Percentiles rank a stretch among this genome's conserved stretches.
These are phyloP conservation scores for Pseudomonodictys pantanalensis DNA, from an alignment of 495 filamentous ascomycete genomes.

Conservation along the genomic window DNA sequence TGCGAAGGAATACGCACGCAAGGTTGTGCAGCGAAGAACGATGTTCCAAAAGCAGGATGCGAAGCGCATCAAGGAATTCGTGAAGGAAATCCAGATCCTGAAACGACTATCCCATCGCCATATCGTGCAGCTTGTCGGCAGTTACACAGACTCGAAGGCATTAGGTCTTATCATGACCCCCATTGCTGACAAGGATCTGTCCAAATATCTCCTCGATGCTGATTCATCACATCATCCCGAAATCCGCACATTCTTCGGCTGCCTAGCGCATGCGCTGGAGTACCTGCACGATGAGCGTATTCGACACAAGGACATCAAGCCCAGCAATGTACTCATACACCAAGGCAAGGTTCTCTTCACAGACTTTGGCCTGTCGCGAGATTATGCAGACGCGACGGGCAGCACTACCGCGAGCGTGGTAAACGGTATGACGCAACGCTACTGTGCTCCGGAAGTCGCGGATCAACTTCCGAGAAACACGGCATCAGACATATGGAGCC, in stretches of 20 bases:
- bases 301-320: slow-evolving; percentile 48
- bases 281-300: slow-evolving; percentile 43
- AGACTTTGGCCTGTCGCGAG: slow-evolving; percentile 46
- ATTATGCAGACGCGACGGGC: slow-evolving; percentile 30
- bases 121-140: too few species aligned
- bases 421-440: slow-evolving; percentile 24
- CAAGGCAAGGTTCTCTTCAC: slow-evolving; percentile 37
- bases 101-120: too few species aligned
- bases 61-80: too few species aligned
- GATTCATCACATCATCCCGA: too few species aligned
- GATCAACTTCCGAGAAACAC: slow-evolving; percentile 27
- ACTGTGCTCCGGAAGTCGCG: slow-evolving; percentile 41
- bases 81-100: too few species aligned
- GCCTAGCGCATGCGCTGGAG: slow-evolving; percentile 40
- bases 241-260: slow-evolving; percentile 41
- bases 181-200: too few species aligned
- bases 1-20: too few species aligned
- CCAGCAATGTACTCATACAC: slow-evolving; percentile 45
- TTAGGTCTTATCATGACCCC: too few species aligned
- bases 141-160: too few species aligned
- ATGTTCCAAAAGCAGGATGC: too few species aligned
- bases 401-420: slow-evolving; percentile 33
- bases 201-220: too few species aligned
- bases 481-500: slow-evolving; percentile 45
- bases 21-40: too few species aligned